Percentiles rank a stretch among this genome's conserved stretches.
Evolutionary conservation across 768 basidiomycete genomes (phyloP).

Genomic region (Pluteus cervinus): DNA sequence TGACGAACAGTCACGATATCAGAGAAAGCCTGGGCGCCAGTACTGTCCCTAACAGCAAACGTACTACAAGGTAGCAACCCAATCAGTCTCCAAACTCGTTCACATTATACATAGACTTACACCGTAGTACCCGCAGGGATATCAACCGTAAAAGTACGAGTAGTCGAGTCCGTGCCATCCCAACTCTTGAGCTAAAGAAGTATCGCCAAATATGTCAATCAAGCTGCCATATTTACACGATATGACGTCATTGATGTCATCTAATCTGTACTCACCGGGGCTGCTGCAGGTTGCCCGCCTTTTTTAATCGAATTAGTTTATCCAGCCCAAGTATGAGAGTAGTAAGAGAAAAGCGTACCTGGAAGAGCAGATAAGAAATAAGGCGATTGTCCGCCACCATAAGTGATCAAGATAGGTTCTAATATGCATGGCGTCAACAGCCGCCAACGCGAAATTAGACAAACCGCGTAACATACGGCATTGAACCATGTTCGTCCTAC

Average conservation of each 20-base stretch:
- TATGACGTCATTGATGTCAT: no score
- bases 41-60: slow-evolving; percentile 50
- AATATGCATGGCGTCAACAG: slow-evolving; percentile 1
- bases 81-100: no score
- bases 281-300: slow-evolving; percentile 49
- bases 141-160: slow-evolving; percentile 52
- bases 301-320: slow-evolving; percentile 2
- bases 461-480: slow-evolving; percentile 49
- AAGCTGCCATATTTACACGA: slow-evolving; percentile 10
- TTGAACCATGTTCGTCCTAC: slow-evolving; percentile 25
- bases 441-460: neutral
- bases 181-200: slow-evolving; percentile 47
- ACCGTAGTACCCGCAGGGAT: slow-evolving; percentile 35
- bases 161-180: slow-evolving; percentile 33
- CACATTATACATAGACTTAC: slow-evolving; percentile 32
- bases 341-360: slow-evolving; percentile 30
- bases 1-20: slow-evolving; percentile 41
- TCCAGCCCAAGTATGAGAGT: neutral
- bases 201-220: slow-evolving; percentile 12
- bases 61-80: slow-evolving; percentile 33
- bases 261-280: slow-evolving; percentile 38
- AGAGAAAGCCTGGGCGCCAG: slow-evolving; percentile 47
- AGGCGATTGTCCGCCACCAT: slow-evolving; percentile 45
- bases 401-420: slow-evolving; percentile 59
- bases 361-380: slow-evolving; percentile 60